Percentiles rank a stretch among this genome's conserved stretches.
Evolutionary conservation across 2,329 filamentous ascomycete genomes (phyloP).

Genomic region (Cladosporium phlei): DNA sequence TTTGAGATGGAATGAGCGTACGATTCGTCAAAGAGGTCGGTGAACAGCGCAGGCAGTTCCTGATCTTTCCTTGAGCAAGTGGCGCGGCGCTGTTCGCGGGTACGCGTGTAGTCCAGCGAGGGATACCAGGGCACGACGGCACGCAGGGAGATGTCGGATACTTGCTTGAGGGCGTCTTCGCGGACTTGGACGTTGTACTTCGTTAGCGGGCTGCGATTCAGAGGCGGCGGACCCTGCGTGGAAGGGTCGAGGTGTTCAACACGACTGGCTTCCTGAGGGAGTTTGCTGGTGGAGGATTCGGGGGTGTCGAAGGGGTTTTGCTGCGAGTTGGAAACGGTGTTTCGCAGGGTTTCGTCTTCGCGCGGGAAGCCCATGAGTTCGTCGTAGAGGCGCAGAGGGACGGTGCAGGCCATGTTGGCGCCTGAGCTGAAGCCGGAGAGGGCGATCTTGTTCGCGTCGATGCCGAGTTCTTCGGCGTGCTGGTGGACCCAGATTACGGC

Average conservation of each 20-base stretch:
- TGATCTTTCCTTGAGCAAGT: conserved; percentile 51
- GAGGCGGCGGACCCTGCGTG: background rate
- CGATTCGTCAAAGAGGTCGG: conserved; percentile 49
- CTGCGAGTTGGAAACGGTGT: background rate
- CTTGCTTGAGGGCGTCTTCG: conserved; percentile 10
- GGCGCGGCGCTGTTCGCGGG: conserved; percentile 54
- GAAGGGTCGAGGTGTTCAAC: conserved; percentile 4
- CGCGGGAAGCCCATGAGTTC: conserved; percentile 35
- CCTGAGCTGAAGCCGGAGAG: conserved; percentile 61
- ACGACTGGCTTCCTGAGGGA: background rate
- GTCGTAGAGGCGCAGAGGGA: conserved; percentile 54
- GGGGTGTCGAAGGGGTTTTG: conserved; percentile 6
- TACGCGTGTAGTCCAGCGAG: conserved; percentile 57
- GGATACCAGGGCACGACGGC: conserved; percentile 60
- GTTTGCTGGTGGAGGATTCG: background rate
- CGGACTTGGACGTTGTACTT: conserved; percentile 10
- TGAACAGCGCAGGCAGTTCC: conserved; percentile 48
- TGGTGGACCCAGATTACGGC: conserved; percentile 55
- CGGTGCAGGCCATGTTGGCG: conserved; percentile 58
- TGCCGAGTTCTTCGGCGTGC: conserved; percentile 51
- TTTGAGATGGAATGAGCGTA: background rate
- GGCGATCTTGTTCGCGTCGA: conserved; percentile 54
- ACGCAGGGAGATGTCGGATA: conserved; percentile 43
- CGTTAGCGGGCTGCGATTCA: conserved; percentile 4
- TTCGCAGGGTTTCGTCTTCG: conserved; percentile 14